A percentile compares a stretch with the other conserved stretches of the same genome.
Conservation (phyloP, 2,329 filamentous ascomycete genomes). For the Pestalotiopsis sp. region DNA sequence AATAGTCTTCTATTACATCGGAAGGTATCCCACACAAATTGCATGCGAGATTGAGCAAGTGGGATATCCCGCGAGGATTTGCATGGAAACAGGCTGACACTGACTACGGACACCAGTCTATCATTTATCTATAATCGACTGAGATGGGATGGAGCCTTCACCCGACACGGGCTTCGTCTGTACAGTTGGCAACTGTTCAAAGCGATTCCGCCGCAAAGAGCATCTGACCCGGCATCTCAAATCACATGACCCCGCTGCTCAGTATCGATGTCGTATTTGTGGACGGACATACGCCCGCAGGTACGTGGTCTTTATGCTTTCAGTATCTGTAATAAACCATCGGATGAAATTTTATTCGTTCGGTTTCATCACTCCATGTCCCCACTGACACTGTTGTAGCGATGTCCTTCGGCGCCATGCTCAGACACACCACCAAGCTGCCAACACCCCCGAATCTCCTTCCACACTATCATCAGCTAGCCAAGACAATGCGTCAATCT, state of each 20-base stretch:
- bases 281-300: neutral
- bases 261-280: neutral
- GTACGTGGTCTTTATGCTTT: neutral
- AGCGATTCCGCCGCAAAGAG: neutral
- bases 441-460: neutral
- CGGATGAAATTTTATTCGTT: no score
- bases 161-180: neutral
- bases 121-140: neutral
- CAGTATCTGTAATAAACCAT: neutral
- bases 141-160: neutral
- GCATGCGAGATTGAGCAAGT: no score
- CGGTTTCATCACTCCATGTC: neutral
- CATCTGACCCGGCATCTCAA: neutral
- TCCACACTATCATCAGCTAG: neutral
- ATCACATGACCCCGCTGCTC: neutral
- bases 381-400: neutral
- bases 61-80: no score
- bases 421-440: neutral
- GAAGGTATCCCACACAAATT: no score
- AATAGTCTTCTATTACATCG: no score
- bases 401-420: neutral
- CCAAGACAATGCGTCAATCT: neutral
- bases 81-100: no score
- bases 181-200: neutral
- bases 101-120: neutral